These are phyloP conservation scores for Eucalyptus cladocalyx DNA, from an alignment of 345 rosid species.

Conservation along the genomic window DNA sequence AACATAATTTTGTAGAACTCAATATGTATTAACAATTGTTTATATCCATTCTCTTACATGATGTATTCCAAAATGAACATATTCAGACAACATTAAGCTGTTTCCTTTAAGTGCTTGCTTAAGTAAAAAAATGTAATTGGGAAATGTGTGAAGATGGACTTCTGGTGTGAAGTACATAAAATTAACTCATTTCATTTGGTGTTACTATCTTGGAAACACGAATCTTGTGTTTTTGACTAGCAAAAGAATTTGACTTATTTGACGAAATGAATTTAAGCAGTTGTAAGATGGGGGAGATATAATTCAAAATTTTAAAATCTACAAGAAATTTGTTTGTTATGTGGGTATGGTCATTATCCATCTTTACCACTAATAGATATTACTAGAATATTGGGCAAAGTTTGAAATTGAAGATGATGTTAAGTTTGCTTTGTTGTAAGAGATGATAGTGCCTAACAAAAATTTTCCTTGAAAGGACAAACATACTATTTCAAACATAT, in stretches of 20 bases:
- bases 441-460: not conserved
- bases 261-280: not conserved
- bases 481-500: too few relatives aligned
- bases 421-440: not conserved
- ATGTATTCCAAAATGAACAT: too few relatives aligned
- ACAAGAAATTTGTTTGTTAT: not conserved
- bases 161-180: not conserved
- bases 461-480: too few relatives aligned
- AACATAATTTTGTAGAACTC: too few relatives aligned
- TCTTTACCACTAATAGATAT: not conserved
- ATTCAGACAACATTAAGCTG: too few relatives aligned
- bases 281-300: not conserved
- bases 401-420: not conserved
- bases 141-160: not conserved
- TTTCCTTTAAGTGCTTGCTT: too few relatives aligned
- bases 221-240: not conserved
- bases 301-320: not conserved
- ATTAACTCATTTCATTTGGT: not conserved
- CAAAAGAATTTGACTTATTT: not conserved
- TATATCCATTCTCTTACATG: too few relatives aligned
- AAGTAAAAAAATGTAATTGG: not conserved
- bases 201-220: not conserved
- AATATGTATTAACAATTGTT: too few relatives aligned
- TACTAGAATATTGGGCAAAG: not conserved
- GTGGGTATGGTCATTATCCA: not conserved